phyloP scores from a whole-genome alignment of 2,329 filamentous ascomycete genomes.

The Metarhizium guizhouense region DNA sequence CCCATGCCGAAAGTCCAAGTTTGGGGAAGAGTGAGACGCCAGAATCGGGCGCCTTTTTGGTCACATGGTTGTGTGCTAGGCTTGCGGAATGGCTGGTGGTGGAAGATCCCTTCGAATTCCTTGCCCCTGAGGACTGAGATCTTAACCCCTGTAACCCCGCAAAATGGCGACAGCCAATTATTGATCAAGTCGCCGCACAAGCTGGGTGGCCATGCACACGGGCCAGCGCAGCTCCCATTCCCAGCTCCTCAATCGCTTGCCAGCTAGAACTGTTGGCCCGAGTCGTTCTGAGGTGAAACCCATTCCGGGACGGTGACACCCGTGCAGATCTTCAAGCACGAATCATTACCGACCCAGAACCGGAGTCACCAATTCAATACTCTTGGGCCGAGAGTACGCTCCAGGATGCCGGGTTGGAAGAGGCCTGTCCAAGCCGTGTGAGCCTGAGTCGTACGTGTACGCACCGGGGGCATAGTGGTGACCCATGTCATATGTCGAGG shows the following conservation, averaged over 20 bases:
- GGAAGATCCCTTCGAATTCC: not conserved
- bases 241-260: not conserved
- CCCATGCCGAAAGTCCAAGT: no score
- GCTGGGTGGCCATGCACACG: not conserved
- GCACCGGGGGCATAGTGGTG: conserved; percentile 25
- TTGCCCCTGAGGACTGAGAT: not conserved
- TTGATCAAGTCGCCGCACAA: conserved; percentile 1
- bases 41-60: not conserved
- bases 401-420: conserved; percentile 46
- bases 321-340: not conserved
- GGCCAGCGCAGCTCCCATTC: not conserved
- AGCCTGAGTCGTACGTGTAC: conserved; percentile 28
- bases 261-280: not conserved
- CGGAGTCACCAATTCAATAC: conserved; percentile 55
- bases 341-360: conserved; percentile 38
- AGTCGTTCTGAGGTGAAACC: not conserved
- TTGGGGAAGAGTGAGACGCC: no score
- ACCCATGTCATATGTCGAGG: conserved; percentile 44
- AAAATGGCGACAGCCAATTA: conserved; percentile 4
- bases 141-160: conserved; percentile 8
- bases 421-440: conserved; percentile 40
- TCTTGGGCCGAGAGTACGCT: conserved; percentile 48
- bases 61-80: not conserved
- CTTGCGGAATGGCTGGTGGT: not conserved
- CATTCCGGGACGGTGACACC: not conserved